These are phyloP conservation scores for Amanita subjunquillea DNA, from an alignment of 768 basidiomycete genomes.

Conservation along the genomic window DNA sequence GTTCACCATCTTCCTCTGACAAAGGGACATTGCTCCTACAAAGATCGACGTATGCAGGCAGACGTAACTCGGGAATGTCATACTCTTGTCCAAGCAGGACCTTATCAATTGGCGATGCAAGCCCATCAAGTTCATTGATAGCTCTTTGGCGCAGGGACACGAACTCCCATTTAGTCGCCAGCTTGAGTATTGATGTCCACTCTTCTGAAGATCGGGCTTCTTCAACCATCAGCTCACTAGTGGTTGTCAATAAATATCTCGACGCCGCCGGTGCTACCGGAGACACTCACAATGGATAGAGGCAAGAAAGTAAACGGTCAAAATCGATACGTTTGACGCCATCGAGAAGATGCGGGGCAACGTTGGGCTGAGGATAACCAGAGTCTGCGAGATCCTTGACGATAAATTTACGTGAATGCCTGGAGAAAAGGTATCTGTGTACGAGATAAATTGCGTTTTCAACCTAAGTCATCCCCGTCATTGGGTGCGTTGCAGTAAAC, in stretches of 20 bases:
- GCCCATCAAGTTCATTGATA: neutral
- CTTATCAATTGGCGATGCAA: conserved; percentile 3
- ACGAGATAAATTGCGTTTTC: neutral
- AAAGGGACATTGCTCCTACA: conserved; percentile 1
- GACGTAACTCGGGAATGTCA: neutral
- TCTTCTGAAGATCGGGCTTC: neutral
- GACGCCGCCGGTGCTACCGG: neutral
- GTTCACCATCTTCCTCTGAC: neutral
- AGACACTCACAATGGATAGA: neutral
- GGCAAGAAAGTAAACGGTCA: conserved; percentile 1
- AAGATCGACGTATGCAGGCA: neutral
- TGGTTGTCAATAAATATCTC: neutral
- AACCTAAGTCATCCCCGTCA: neutral
- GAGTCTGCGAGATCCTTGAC: neutral
- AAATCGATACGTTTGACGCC: neutral
- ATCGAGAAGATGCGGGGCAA: neutral
- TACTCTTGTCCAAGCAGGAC: neutral
- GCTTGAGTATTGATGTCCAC: conserved; percentile 1
- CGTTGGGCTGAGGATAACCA: neutral
- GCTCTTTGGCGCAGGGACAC: neutral
- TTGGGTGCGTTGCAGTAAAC: neutral
- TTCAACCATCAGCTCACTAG: neutral
- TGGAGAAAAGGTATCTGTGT: neutral
- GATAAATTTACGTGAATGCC: neutral
- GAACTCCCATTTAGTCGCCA: conserved; percentile 5